Base-by-base conservation (phyloP, 2,329 filamentous ascomycete species). In the Colletotrichum nymphaeae region DNA sequence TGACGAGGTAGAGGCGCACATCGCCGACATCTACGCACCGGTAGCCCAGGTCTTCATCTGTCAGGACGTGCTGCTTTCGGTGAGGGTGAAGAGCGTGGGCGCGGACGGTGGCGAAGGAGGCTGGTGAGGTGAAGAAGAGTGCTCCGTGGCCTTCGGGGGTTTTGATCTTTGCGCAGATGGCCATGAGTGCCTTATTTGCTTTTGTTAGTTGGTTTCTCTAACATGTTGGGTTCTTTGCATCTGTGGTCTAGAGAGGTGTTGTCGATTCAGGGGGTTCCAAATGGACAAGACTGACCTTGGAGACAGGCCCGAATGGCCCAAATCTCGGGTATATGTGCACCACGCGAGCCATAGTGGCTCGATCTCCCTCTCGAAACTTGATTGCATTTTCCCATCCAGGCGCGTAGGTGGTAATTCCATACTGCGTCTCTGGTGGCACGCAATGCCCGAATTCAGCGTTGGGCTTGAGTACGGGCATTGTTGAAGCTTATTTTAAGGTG, bases 291-390 rank as follows among this genome's bases (percentile, higher is more conserved):
- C 78, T 76, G 73, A 86, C 85, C 76, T 79, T 69, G 3, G 78
- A 79, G 22, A 80, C 78, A 35, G 77, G 77, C 0, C 82, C 80
- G n/a, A 81, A 85, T 1, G 87, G 86, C 1, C 78, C 74, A 71
- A 88, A 86, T 4, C 87, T 83, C 12, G 87, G 87, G 60, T 88
- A 88, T 32, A 88, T 81, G 68, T 85, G 83, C 63, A 80, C 80
- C 1, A 88, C 57, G 22, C 64, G 78, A 42, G 77, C 58, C n/a
- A 87, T 65, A 1, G 83, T 62, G 12, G 76, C 68, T 32, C 69
- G 74, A 63, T 87, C 85, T 19, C 85, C 85, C 8, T 86, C 82
- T 9, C 86, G 83, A 42, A 88, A 75, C 5, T 76, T 77, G 57
- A 81, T 75, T n/a, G 79, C 78, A 7, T 80, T 76, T 7, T 84